phyloP scores from a whole-genome alignment of 164 flowering plant genomes.

The Kingdonia uniflora region DNA sequence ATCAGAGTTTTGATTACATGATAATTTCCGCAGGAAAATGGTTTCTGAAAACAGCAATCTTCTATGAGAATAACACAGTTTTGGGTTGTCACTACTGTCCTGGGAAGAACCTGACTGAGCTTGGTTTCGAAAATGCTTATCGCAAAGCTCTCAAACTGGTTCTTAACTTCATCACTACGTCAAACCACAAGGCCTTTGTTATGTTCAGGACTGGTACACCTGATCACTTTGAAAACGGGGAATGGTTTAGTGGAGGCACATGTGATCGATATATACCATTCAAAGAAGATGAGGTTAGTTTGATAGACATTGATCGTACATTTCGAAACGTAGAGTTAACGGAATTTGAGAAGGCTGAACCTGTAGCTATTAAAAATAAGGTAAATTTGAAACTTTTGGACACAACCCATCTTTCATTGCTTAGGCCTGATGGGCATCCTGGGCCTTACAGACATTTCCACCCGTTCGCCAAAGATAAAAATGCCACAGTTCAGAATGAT shows the following conservation, averaged over 20 bases:
- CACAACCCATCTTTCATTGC: conserved; percentile 34
- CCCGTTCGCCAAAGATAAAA: conserved; percentile 54
- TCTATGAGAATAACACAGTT: conserved; percentile 46
- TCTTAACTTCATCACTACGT: conserved; percentile 29
- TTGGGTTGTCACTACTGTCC: conserved; percentile 83
- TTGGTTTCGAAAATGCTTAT: conserved; percentile 58
- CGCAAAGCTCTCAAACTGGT: conserved; percentile 34
- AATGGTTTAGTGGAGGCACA: conserved; percentile 81
- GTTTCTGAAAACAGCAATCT: conserved; percentile 80
- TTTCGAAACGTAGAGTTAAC: conserved; percentile 51
- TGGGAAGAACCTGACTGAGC: conserved; percentile 45
- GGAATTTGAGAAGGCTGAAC: conserved; percentile 43
- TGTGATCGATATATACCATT: conserved; percentile 51
- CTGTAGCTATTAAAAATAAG: conserved; percentile 32
- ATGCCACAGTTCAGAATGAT: conserved; percentile 44
- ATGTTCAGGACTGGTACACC: conserved; percentile 73
- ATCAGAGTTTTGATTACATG: conserved; percentile 44
- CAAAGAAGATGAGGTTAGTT: conserved; percentile 50
- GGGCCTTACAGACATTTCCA: conserved; percentile 59
- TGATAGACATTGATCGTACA: conserved; percentile 29
- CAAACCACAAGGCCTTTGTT: conserved; percentile 38
- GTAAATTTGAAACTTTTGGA: conserved; percentile 59
- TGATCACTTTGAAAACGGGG: conserved; percentile 88
- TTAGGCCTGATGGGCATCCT: conserved; percentile 92
- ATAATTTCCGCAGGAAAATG: conserved; percentile 83